A percentile compares a stretch with the other conserved stretches of the same genome.
Evolutionary conservation across 257 asterid genomes (phyloP).

Genomic region (Linderniella brevidens): DNA sequence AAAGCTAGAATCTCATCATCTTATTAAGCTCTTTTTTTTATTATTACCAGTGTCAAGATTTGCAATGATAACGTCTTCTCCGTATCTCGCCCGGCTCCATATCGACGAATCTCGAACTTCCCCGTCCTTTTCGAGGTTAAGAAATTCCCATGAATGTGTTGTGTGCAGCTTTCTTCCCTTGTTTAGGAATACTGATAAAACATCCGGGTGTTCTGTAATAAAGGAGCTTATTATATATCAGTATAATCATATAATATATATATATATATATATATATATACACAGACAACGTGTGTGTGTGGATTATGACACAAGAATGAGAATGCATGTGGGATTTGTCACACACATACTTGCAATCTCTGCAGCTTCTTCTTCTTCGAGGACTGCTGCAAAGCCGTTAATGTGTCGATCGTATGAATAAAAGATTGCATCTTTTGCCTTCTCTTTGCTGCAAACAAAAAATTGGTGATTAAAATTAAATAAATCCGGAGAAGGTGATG

Average conservation of each 20-base stretch:
- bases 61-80: slow-evolving; percentile 67
- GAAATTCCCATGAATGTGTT: slow-evolving; percentile 87
- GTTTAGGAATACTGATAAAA: slow-evolving; percentile 70
- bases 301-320: no score
- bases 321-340: neutral
- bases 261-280: no score
- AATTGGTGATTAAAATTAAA: neutral
- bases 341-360: slow-evolving; percentile 40
- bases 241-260: no score
- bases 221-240: neutral
- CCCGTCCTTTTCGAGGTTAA: slow-evolving; percentile 56
- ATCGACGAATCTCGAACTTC: slow-evolving; percentile 27
- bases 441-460: slow-evolving; percentile 25
- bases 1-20: neutral
- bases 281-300: no score
- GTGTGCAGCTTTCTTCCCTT: slow-evolving; percentile 68
- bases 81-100: slow-evolving; percentile 80
- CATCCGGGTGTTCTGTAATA: slow-evolving; percentile 52
- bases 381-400: slow-evolving; percentile 91
- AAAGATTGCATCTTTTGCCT: slow-evolving; percentile 67
- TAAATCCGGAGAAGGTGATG: no score
- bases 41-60: slow-evolving; percentile 80
- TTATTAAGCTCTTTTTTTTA: neutral
- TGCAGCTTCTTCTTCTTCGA: slow-evolving; percentile 52
- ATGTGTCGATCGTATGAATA: slow-evolving; percentile 78